These are phyloP conservation scores for Boletus mariae DNA, from an alignment of 1,284 basidiomycete genomes.

Conservation along the genomic window DNA sequence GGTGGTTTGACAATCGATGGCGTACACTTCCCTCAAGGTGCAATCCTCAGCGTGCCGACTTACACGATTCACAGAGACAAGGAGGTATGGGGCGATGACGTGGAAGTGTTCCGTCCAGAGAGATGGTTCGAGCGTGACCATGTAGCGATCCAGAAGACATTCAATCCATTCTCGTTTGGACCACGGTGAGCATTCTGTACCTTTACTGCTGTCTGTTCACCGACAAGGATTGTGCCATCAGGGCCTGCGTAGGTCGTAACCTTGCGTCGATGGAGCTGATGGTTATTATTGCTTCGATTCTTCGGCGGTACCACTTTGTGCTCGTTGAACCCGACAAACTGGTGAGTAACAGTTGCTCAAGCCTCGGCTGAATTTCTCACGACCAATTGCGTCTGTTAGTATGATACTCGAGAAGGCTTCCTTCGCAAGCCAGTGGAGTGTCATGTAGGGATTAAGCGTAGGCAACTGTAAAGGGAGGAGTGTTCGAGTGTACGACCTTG, in stretches of 20 bases:
- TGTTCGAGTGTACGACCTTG: neutral
- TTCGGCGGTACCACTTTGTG: slow-evolving; percentile 70
- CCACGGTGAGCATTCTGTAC: slow-evolving; percentile 44
- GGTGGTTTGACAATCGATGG: slow-evolving; percentile 62
- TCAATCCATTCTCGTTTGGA: slow-evolving; percentile 74
- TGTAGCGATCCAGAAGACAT: slow-evolving; percentile 59
- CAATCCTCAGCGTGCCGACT: slow-evolving; percentile 69
- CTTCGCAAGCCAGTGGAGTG: slow-evolving; percentile 70
- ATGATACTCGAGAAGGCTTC: slow-evolving; percentile 74
- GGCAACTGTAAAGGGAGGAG: slow-evolving; percentile 15
- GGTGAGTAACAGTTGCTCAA: slow-evolving; percentile 39
- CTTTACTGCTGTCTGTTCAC: neutral
- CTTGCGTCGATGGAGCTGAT: slow-evolving; percentile 72
- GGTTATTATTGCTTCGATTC: slow-evolving; percentile 70
- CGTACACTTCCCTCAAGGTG: slow-evolving; percentile 65
- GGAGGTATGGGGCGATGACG: slow-evolving; percentile 73
- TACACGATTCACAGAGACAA: slow-evolving; percentile 77
- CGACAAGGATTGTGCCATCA: slow-evolving; percentile 22
- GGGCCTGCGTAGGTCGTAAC: slow-evolving; percentile 73
- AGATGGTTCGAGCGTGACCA: slow-evolving; percentile 74
- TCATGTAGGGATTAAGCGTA: slow-evolving; percentile 61
- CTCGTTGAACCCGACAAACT: slow-evolving; percentile 52
- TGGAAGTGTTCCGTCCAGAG: slow-evolving; percentile 74
- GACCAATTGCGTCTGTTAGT: slow-evolving; percentile 35
- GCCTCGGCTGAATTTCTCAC: slow-evolving; percentile 2